Conservation (phyloP, 2,329 filamentous ascomycete species). For the Sordariomycetes sp. region DNA sequence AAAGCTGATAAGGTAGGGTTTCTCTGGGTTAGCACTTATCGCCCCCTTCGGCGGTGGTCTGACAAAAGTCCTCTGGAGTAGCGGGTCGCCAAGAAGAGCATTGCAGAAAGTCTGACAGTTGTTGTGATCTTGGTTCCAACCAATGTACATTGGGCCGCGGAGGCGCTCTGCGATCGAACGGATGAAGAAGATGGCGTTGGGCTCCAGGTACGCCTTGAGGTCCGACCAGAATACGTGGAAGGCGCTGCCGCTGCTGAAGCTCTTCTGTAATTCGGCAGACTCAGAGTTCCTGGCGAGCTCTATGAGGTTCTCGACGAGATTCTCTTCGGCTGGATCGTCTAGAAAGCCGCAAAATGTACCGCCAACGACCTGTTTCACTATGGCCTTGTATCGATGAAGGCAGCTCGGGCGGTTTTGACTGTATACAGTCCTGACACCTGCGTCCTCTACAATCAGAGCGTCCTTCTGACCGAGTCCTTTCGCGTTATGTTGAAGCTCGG, state of each 20-base stretch:
- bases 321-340: conserved; percentile 11
- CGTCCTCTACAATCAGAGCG: conserved; percentile 11
- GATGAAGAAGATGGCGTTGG: too few species aligned
- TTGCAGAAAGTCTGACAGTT: conserved; percentile 29
- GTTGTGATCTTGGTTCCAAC: conserved; percentile 22
- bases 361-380: conserved; percentile 31
- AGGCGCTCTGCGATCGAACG: too few species aligned
- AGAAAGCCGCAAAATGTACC: conserved; percentile 21
- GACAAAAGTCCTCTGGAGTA: conserved; percentile 7
- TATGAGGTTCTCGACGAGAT: conserved; percentile 17
- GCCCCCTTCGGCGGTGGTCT: conserved; percentile 1
- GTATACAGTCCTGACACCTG: conserved; percentile 8
- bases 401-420: conserved; percentile 7
- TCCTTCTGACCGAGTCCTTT: neutral
- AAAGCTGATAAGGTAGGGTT: conserved; percentile 30
- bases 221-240: too few species aligned
- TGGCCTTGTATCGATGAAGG: conserved; percentile 22
- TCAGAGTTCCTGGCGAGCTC: conserved; percentile 8
- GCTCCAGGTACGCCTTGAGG: too few species aligned
- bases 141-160: too few species aligned
- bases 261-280: too few species aligned
- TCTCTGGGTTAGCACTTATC: conserved; percentile 2
- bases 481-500: conserved; percentile 5
- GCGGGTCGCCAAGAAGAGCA: conserved; percentile 19
- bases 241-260: too few species aligned